Percentiles rank a stretch among this genome's conserved stretches.
These are phyloP conservation scores for Phytophthora macrochlamydospora DNA, from an alignment of 352 stramenopile species.

Conservation along the genomic window DNA sequence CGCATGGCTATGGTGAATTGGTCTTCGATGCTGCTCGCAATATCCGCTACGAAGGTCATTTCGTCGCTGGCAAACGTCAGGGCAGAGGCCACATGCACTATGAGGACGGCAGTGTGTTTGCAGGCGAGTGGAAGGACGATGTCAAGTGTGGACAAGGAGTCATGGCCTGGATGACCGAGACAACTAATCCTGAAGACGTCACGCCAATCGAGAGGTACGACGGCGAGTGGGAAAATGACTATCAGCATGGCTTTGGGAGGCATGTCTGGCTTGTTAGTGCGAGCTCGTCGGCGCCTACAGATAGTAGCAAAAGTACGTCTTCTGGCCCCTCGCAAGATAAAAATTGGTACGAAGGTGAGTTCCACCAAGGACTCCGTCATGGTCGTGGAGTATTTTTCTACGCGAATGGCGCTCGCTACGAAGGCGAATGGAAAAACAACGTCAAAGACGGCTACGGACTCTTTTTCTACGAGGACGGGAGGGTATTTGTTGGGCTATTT, in stretches of 20 bases:
- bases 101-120: constrained; percentile 65
- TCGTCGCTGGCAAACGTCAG: constrained; percentile 53
- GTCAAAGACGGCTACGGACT: constrained; percentile 73
- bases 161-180: constrained; percentile 75
- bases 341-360: constrained; percentile 90
- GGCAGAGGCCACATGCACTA: constrained; percentile 74
- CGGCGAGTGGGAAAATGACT: constrained; percentile 74
- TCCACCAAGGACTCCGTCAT: constrained; percentile 62
- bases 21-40: constrained; percentile 68
- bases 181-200: constrained; percentile 10
- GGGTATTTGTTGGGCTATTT: constrained; percentile 57
- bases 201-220: constrained; percentile 64
- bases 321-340: constrained; percentile 41
- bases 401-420: constrained; percentile 82
- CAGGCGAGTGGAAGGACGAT: constrained; percentile 73
- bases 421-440: constrained; percentile 84
- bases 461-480: constrained; percentile 72
- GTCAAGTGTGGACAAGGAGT: constrained; percentile 72
- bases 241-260: constrained; percentile 75
- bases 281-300: background rate
- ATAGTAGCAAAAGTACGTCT: constrained; percentile 9
- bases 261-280: constrained; percentile 72
- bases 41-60: constrained; percentile 65
- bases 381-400: constrained; percentile 86
- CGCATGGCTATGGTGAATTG: constrained; percentile 72